These are phyloP conservation scores for Begonia fuchsioides DNA, from an alignment of 306 rosid genomes.

Conservation along the genomic window DNA sequence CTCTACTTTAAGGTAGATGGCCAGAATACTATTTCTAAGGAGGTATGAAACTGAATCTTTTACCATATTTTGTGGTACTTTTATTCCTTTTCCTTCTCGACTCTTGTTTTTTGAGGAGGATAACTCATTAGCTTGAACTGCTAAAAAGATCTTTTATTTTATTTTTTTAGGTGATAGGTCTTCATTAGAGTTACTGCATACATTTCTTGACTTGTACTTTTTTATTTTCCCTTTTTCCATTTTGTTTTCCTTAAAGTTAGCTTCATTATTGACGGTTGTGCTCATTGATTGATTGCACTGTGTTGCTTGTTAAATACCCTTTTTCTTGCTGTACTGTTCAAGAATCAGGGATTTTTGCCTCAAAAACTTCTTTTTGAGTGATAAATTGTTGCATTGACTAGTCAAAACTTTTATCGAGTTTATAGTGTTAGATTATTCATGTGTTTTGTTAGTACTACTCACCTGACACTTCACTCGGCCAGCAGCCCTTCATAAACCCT, in stretches of 20 bases:
- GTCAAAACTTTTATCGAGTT: constrained; percentile 2
- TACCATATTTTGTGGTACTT: not conserved
- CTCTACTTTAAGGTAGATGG: constrained; percentile 50
- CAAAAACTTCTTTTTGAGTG: not conserved
- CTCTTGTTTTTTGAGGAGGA: not conserved
- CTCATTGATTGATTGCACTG: too few relatives aligned
- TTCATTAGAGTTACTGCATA: too few relatives aligned
- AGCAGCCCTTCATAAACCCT: too few relatives aligned
- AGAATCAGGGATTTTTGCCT: too few relatives aligned
- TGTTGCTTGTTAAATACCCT: too few relatives aligned
- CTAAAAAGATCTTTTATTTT: not conserved
- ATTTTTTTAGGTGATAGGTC: not conserved
- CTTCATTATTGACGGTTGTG: too few relatives aligned
- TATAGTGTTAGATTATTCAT: not conserved
- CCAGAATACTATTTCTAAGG: constrained; percentile 39
- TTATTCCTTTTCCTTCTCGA: not conserved
- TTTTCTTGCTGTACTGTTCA: too few relatives aligned
- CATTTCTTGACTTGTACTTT: too few relatives aligned
- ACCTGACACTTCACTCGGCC: too few relatives aligned
- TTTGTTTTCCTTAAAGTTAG: too few relatives aligned
- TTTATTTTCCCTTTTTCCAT: too few relatives aligned
- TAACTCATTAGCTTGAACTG: not conserved
- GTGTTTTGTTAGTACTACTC: too few relatives aligned
- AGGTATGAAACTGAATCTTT: constrained; percentile 28
- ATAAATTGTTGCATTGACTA: not conserved